Conservation (phyloP, 2,329 filamentous ascomycete species). For the Sporothrix brunneoviolacea region DNA sequence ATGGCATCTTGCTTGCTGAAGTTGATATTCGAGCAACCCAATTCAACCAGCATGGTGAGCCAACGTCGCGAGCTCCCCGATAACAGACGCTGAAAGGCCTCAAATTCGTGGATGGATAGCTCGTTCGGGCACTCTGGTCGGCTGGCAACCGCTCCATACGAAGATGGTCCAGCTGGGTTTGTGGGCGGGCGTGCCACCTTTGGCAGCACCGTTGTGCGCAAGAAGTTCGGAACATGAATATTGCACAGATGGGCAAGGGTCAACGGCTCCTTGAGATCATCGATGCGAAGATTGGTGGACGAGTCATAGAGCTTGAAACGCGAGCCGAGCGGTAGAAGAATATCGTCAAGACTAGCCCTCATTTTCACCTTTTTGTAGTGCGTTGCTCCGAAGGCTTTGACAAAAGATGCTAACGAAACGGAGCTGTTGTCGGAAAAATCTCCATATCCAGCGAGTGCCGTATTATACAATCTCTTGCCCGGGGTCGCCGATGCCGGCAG, state of each 20-base stretch:
- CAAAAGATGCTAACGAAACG: not conserved
- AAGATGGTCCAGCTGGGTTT: conserved; percentile 38
- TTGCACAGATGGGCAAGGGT: conserved; percentile 41
- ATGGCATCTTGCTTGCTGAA: conserved; percentile 49
- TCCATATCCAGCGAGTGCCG: not conserved
- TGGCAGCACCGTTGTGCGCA: conserved; percentile 30
- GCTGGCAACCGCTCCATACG: conserved; percentile 47
- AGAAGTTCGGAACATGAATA: conserved; percentile 25
- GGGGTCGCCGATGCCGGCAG: not conserved
- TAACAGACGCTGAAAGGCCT: conserved; percentile 42
- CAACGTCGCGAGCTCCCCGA: conserved; percentile 42
- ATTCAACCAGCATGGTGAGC: conserved; percentile 36
- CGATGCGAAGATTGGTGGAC: conserved; percentile 32
- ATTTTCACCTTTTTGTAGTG: conserved; percentile 41
- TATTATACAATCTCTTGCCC: conserved; percentile 16
- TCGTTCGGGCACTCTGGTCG: conserved; percentile 40
- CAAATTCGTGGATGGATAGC: conserved; percentile 45
- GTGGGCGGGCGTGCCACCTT: conserved; percentile 23
- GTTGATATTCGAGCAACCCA: conserved; percentile 50
- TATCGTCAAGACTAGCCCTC: conserved; percentile 31
- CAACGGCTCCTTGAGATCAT: conserved; percentile 22
- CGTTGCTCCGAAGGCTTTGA: conserved; percentile 26
- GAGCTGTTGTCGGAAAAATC: not conserved
- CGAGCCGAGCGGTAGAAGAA: conserved; percentile 42
- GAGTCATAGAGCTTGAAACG: conserved; percentile 42